phyloP scores from a whole-genome alignment of 257 asterid species.

The Lavandula angustifolia region DNA sequence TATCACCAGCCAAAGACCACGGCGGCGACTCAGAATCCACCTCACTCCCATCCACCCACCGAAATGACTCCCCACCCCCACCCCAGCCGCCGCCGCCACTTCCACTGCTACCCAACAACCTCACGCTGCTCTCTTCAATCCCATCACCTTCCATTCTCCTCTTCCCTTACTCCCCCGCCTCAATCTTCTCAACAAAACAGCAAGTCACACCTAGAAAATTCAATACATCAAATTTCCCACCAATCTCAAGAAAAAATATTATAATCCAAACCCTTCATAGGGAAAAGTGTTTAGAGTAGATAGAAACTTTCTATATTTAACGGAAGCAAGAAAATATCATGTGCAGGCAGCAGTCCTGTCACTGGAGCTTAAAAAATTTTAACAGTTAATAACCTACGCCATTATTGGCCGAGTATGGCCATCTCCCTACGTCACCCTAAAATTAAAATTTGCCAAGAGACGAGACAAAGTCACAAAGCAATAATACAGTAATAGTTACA shows the following conservation, averaged over 20 bases:
- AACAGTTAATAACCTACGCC: background rate
- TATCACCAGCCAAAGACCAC: conserved; percentile 49
- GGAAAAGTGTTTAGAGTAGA: background rate
- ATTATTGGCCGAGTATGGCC: conserved; percentile 11
- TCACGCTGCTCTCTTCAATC: conserved; percentile 65
- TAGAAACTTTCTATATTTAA: conserved; percentile 6
- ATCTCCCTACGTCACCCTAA: conserved; percentile 2
- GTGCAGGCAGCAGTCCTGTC: conserved; percentile 13
- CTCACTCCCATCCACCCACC: conserved; percentile 99
- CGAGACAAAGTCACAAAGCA: background rate
- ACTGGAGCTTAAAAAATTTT: background rate
- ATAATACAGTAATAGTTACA: background rate
- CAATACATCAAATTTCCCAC: background rate
- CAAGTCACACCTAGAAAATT: conserved; percentile 16
- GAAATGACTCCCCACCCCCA: conserved; percentile 47
- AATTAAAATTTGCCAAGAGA: conserved; percentile 4
- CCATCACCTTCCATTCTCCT: conserved; percentile 57
- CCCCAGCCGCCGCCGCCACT: conserved; percentile 37
- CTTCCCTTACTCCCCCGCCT: background rate
- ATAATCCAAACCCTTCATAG: background rate
- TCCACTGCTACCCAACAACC: conserved; percentile 48
- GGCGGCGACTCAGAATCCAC: conserved; percentile 70
- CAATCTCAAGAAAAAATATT: conserved; percentile 19
- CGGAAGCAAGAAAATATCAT: background rate
- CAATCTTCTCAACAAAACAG: conserved; percentile 4